A percentile compares a stretch with the other conserved stretches of the same genome.
Evolutionary conservation across 768 basidiomycete genomes (phyloP).

Genomic region (Sporobolomyces pararoseus): DNA sequence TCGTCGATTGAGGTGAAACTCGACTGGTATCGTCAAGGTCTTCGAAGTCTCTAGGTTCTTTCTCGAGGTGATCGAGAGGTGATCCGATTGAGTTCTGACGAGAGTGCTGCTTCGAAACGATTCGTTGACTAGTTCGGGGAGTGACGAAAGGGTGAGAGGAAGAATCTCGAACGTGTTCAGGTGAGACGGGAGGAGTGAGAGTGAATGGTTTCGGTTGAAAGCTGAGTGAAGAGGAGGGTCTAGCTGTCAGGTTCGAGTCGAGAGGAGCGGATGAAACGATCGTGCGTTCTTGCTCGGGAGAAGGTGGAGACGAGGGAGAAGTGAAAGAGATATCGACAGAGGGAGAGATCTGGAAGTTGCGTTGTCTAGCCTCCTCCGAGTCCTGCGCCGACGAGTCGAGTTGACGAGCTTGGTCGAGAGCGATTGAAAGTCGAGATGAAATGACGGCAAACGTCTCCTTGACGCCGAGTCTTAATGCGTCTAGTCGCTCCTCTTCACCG

Average conservation of each 20-base stretch:
- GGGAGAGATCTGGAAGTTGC: background rate
- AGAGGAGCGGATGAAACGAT: background rate
- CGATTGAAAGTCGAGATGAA: background rate
- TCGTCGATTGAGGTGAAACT: no score
- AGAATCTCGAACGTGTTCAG: background rate
- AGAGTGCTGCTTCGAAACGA: background rate
- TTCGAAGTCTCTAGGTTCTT: no score
- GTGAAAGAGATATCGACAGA: no score
- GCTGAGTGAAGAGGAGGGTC: background rate
- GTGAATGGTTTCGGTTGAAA: constrained; percentile 18
- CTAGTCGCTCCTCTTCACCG: no score
- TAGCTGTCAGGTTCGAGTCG: background rate
- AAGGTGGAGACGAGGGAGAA: background rate
- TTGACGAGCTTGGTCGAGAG: background rate
- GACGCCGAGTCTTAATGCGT: no score
- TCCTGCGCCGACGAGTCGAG: background rate
- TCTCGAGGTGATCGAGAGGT: background rate
- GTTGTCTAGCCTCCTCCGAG: background rate
- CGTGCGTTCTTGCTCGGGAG: background rate
- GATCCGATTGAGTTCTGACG: background rate
- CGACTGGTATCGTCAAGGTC: no score
- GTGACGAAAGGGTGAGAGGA: constrained; percentile 17
- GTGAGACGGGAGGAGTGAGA: constrained; percentile 29
- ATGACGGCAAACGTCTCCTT: no score
- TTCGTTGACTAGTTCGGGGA: constrained; percentile 7